These are phyloP conservation scores for Tolypocladium amazonense DNA, from an alignment of 2,329 filamentous ascomycete species.

Conservation along the genomic window DNA sequence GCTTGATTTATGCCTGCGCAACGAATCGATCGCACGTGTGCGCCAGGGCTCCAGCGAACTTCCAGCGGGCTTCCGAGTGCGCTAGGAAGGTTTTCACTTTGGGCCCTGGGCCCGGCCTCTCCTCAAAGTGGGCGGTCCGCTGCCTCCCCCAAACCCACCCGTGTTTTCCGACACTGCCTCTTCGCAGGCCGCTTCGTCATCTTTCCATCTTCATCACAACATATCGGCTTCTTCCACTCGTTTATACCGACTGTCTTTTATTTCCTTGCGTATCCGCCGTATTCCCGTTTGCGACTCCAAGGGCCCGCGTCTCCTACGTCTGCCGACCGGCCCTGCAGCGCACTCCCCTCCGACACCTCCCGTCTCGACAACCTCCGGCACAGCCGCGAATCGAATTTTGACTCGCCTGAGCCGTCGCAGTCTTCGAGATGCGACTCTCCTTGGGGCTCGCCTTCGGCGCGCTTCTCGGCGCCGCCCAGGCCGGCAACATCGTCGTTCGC, in stretches of 20 bases:
- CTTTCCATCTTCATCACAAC: background rate
- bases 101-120: background rate
- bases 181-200: background rate
- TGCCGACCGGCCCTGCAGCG: background rate
- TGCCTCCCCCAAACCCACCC: background rate
- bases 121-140: background rate
- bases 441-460: slow-evolving; percentile 12
- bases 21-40: background rate
- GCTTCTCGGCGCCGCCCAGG: slow-evolving; percentile 9
- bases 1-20: background rate
- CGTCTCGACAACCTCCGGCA: background rate
- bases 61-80: background rate
- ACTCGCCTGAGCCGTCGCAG: background rate
- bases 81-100: background rate
- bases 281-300: background rate
- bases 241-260: background rate
- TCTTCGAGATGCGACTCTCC: slow-evolving; percentile 10
- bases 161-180: background rate
- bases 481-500: slow-evolving; percentile 5
- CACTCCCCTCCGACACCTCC: background rate
- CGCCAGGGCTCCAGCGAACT: background rate
- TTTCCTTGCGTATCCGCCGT: background rate
- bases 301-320: background rate
- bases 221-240: background rate
- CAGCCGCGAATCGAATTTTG: background rate